Evolutionary conservation across 2,329 filamentous ascomycete species (phyloP).

Genomic region (Calonectria pteridis): DNA sequence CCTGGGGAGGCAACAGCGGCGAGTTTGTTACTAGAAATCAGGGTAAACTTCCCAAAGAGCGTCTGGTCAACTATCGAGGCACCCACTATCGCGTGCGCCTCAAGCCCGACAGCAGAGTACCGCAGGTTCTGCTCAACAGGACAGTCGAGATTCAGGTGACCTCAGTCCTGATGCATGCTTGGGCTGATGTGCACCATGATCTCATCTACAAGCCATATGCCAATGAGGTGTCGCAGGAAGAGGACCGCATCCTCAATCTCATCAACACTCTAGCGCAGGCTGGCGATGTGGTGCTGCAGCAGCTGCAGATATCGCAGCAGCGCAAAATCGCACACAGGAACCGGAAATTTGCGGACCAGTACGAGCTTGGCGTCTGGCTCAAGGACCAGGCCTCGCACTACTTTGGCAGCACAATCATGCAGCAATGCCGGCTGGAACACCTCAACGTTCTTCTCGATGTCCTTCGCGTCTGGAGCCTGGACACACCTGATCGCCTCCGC

Average conservation of each 20-base stretch:
- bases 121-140: background rate
- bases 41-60: background rate
- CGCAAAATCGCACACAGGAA: background rate
- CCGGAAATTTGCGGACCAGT: background rate
- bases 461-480: background rate
- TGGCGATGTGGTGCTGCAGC: background rate
- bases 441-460: background rate
- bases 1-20: background rate
- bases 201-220: background rate
- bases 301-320: background rate
- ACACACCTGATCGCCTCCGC: background rate
- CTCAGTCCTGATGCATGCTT: background rate
- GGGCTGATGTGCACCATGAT: background rate
- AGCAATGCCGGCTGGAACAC: background rate
- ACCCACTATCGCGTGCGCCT: background rate
- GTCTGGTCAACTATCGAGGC: background rate
- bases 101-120: background rate
- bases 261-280: background rate
- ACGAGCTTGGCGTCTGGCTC: background rate
- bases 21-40: background rate
- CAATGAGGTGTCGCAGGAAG: background rate
- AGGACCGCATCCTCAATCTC: background rate
- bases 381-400: background rate
- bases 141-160: conserved; percentile 1
- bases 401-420: background rate